phyloP scores from a whole-genome alignment of 1,284 basidiomycete genomes.

The Puccinia horiana region DNA sequence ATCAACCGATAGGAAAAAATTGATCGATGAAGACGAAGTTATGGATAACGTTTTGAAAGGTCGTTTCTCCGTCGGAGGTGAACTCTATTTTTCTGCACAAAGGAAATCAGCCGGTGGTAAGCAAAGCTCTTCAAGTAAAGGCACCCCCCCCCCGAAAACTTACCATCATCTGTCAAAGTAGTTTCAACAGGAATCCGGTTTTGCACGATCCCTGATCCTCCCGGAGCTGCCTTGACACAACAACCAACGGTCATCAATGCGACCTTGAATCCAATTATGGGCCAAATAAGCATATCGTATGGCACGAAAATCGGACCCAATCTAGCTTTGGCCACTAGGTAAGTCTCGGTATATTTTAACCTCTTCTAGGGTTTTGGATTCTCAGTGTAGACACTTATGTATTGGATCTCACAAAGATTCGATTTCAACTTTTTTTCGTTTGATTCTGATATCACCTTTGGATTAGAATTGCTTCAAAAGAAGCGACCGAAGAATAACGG shows the following conservation, averaged over 20 bases:
- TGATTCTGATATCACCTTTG: conserved; percentile 91
- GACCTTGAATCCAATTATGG: conserved; percentile 93
- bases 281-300: conserved; percentile 87
- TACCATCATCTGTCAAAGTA: conserved; percentile 58
- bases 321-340: conserved; percentile 79
- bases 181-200: conserved; percentile 92
- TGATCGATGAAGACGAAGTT: conserved; percentile 84
- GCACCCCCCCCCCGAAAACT: background rate
- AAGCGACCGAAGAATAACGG: background rate
- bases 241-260: conserved; percentile 91
- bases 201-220: conserved; percentile 77
- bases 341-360: background rate
- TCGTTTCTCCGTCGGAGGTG: conserved; percentile 85
- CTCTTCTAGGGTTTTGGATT: background rate
- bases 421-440: conserved; percentile 97
- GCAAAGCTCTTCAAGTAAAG: conserved; percentile 52
- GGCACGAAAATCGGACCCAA: conserved; percentile 82
- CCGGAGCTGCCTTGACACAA: conserved; percentile 64
- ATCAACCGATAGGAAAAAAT: conserved; percentile 62
- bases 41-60: conserved; percentile 79
- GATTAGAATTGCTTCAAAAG: conserved; percentile 56
- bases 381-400: background rate
- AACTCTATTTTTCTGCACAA: conserved; percentile 88
- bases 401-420: conserved; percentile 64
- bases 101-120: conserved; percentile 87